These are phyloP conservation scores for Fraxinus xanthoxyloides DNA, from an alignment of 305 asterid species.

Conservation along the genomic window DNA sequence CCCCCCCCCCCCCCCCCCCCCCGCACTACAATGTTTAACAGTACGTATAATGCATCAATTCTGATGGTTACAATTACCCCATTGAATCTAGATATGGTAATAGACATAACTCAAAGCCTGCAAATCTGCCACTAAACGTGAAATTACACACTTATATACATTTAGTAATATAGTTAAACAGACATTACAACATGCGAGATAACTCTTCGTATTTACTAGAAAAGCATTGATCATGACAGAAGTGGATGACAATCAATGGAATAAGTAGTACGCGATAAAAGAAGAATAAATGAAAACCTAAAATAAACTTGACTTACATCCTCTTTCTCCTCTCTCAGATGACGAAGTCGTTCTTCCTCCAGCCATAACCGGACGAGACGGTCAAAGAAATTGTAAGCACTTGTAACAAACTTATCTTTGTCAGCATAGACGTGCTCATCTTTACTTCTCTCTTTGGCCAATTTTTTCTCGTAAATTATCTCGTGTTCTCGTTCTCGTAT, in stretches of 20 bases:
- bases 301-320: constrained; percentile 52
- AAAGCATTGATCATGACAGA: not conserved
- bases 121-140: not conserved
- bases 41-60: not conserved
- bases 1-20: too few species aligned
- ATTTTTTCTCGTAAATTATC: constrained; percentile 75
- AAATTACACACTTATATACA: not conserved
- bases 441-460: constrained; percentile 83
- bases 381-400: too few species aligned
- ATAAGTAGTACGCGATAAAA: not conserved
- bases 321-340: constrained; percentile 74
- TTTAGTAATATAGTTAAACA: not conserved
- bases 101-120: not conserved
- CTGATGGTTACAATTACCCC: not conserved
- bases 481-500: constrained; percentile 84
- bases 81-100: not conserved
- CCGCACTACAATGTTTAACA: not conserved
- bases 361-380: too few species aligned
- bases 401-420: constrained; percentile 77
- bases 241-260: not conserved
- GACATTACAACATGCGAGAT: not conserved
- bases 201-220: not conserved
- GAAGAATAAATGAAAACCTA: not conserved
- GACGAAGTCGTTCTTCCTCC: constrained; percentile 84
- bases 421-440: constrained; percentile 78